Conservation (phyloP, 345 rosid species). For the Ailanthus altissimus region DNA sequence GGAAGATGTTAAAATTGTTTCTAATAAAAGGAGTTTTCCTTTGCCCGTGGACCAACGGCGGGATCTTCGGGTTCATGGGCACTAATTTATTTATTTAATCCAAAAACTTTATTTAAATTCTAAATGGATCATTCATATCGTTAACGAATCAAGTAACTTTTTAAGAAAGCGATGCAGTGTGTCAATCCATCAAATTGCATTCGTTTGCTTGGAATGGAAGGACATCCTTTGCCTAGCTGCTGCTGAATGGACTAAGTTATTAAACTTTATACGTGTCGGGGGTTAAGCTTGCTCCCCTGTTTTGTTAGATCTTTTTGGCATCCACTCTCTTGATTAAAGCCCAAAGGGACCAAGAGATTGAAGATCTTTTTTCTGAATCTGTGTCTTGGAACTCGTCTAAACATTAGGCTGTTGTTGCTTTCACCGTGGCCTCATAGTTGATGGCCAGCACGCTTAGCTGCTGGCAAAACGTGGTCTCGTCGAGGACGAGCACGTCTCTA, state of each 20-base stretch:
- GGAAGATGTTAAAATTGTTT: not conserved
- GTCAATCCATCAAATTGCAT: not conserved
- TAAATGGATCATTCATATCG: not conserved
- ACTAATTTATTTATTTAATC: not conserved
- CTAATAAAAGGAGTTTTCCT: not conserved
- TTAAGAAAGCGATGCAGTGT: not conserved
- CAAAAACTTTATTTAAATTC: too few species aligned
- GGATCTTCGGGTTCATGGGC: slow-evolving; percentile 4
- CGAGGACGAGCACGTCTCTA: not conserved
- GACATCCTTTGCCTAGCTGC: not conserved
- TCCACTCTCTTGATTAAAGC: not conserved
- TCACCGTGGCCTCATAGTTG: not conserved
- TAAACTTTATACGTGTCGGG: slow-evolving; percentile 17
- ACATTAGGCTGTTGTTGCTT: not conserved
- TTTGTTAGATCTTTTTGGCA: not conserved
- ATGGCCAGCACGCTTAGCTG: slow-evolving; percentile 14
- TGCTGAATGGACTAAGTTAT: not conserved
- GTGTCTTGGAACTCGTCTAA: not conserved
- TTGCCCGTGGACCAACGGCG: slow-evolving; percentile 12
- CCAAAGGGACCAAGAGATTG: not conserved
- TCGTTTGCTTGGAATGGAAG: not conserved
- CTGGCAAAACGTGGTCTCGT: slow-evolving; percentile 14
- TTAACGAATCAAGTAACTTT: not conserved
- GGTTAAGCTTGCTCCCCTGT: not conserved
- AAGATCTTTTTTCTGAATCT: not conserved